These are phyloP conservation scores for Suillus occidentalis DNA, from an alignment of 768 basidiomycete species.

Conservation along the genomic window DNA sequence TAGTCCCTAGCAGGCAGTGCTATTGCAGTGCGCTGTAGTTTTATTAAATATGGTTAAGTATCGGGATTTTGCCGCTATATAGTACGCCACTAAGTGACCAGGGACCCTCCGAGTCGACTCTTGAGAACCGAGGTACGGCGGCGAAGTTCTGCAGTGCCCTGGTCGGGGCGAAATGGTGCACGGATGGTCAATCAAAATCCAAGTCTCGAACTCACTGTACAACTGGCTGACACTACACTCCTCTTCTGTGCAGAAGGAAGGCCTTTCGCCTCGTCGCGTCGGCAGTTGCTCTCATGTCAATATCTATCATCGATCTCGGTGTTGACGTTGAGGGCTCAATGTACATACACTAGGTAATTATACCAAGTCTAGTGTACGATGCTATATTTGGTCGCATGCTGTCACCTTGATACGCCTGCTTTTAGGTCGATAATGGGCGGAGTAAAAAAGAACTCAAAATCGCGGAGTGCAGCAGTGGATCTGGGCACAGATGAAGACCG, in stretches of 20 bases:
- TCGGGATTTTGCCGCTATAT: neutral
- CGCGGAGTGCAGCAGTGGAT: neutral
- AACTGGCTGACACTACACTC: neutral
- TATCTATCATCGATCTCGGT: neutral
- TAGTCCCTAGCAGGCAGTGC: neutral
- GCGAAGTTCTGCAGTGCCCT: neutral
- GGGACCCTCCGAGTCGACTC: neutral
- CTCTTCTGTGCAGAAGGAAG: neutral
- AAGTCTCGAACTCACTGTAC: neutral
- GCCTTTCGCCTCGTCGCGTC: neutral
- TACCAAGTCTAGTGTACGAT: neutral
- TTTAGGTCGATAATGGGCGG: conserved; percentile 9
- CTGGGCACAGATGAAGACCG: neutral
- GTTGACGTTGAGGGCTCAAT: neutral
- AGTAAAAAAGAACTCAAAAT: neutral
- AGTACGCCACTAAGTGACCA: neutral
- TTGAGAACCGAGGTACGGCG: neutral
- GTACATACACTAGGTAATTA: neutral
- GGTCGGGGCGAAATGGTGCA: too few species aligned
- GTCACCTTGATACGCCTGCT: neutral
- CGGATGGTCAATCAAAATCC: neutral
- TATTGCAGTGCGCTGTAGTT: neutral
- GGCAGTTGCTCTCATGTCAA: neutral
- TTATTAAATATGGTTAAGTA: neutral
- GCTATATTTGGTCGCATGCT: neutral